Evolutionary conservation across 1,284 basidiomycete genomes (phyloP).

Genomic region (Hemileia vastatrix): DNA sequence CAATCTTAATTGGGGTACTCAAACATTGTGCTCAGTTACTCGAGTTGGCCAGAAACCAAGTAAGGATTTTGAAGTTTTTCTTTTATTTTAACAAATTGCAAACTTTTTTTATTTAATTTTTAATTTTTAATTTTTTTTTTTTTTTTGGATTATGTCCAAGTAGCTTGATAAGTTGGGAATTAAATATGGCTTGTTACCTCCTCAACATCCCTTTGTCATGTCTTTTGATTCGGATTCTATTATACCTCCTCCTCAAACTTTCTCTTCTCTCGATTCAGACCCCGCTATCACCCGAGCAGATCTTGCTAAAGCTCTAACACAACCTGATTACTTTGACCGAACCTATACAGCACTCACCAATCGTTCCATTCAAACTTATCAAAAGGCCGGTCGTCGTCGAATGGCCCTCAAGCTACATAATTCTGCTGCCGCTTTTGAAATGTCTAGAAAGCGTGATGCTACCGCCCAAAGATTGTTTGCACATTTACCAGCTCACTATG

Average conservation of each 20-base stretch:
- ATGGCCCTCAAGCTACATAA: constrained; percentile 74
- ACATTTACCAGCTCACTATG: constrained; percentile 70
- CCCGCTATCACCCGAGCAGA: constrained; percentile 18
- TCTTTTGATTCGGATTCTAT: too few relatives aligned
- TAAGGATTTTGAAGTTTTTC: constrained; percentile 40
- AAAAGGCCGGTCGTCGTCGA: constrained; percentile 65
- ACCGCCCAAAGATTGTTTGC: constrained; percentile 60
- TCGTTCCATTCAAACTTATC: constrained; percentile 70
- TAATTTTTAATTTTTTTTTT: constrained; percentile 7
- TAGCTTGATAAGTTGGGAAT: constrained; percentile 77
- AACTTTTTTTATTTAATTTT: constrained; percentile 2
- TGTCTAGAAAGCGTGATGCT: constrained; percentile 61
- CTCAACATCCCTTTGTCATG: constrained; percentile 60
- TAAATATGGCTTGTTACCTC: constrained; percentile 59
- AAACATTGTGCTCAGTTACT: constrained; percentile 62
- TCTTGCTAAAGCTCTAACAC: constrained; percentile 19
- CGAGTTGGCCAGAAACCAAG: constrained; percentile 70
- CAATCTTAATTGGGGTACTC: constrained; percentile 41
- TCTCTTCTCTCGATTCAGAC: neutral
- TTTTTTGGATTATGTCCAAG: constrained; percentile 10
- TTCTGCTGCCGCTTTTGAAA: constrained; percentile 70
- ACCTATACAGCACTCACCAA: constrained; percentile 53
- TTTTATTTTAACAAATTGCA: neutral
- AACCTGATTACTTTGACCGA: constrained; percentile 32
- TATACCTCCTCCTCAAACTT: neutral